Base-by-base conservation (phyloP, 768 basidiomycete species). In the Tylopilus sp. region DNA sequence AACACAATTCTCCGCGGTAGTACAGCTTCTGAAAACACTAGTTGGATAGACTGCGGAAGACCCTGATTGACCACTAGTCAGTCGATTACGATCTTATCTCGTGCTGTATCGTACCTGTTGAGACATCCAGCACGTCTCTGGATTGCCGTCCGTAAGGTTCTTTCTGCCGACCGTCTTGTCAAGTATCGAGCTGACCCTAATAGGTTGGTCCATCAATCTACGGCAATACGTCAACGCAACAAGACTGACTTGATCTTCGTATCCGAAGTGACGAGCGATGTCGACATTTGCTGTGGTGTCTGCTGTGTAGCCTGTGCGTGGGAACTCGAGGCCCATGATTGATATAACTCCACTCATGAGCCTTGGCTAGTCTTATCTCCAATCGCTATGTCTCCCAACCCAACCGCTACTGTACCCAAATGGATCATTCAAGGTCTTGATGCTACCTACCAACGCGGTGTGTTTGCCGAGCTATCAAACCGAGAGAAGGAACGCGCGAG, bases 61-160 rank as follows among this genome's bases (percentile, higher is more conserved):
- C 88, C 88, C 90, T 91, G 57, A n/a, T 40, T 22, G 35, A 23
- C 44, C n/a, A n/a, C n/a, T 12, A 21, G 44, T 62, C 44, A 56
- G 57, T 48, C 39, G 13, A 48, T 47, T 18, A 42, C 11, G 31
- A n/a, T 43, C 10, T 30, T n/a, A 11, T 26, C 11, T 6, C 52
- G 40, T 13, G 46, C 38, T 52, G 54, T 51, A 53, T 48, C 44
- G 41, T 52, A 86, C 88, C 77, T 87, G 85, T 67, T 85, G 83
- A 15, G 88, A 90, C 21, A 87, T 84, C 88, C 89, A 91, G 65
- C 89, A 91, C 8, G 88, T 91, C 64, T 88, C 89, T 48, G 82
- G 80, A 57, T 73, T 86, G 22, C 76, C 73, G 60, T 91, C 89
- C 25, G 81, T 76, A 20, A 91, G 75, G 63, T 81, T 67, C 63